Evolutionary conservation across 345 rosid species (phyloP).

Genomic region (Syzygium oleosum): DNA sequence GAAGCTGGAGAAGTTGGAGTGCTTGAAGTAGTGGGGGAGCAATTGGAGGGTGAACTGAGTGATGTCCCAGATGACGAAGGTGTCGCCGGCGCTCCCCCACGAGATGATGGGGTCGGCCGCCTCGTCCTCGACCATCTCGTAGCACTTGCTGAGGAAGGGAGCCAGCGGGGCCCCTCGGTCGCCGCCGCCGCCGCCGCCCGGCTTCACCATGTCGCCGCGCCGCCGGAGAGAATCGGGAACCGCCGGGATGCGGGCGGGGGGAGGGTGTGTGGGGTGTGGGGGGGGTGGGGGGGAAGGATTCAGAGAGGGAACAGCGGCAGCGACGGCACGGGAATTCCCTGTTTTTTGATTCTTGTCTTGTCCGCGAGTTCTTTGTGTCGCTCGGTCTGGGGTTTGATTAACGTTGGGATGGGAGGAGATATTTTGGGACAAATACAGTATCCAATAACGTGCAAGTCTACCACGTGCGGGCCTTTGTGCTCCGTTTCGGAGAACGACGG

Average conservation of each 20-base stretch:
- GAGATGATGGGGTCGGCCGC: constrained; percentile 55
- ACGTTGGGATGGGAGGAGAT: background rate
- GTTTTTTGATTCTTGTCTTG: too few species aligned
- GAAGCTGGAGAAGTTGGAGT: constrained; percentile 73
- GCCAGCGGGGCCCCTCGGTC: constrained; percentile 36
- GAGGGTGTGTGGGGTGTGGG: too few species aligned
- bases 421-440: background rate
- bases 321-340: too few species aligned
- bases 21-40: constrained; percentile 75
- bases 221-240: background rate
- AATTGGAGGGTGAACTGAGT: constrained; percentile 54
- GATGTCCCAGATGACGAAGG: constrained; percentile 55
- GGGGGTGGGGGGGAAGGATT: too few species aligned
- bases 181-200: constrained; percentile 42
- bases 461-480: background rate
- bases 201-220: background rate
- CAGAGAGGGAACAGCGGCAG: background rate
- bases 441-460: background rate
- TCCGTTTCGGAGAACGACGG: background rate
- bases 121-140: constrained; percentile 79
- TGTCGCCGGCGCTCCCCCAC: constrained; percentile 42
- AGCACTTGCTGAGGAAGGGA: constrained; percentile 77
- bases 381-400: background rate
- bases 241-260: background rate
- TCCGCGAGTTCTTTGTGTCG: background rate